Base-by-base conservation (phyloP, 148 eudicot species). In the Cornus florida region DNA sequence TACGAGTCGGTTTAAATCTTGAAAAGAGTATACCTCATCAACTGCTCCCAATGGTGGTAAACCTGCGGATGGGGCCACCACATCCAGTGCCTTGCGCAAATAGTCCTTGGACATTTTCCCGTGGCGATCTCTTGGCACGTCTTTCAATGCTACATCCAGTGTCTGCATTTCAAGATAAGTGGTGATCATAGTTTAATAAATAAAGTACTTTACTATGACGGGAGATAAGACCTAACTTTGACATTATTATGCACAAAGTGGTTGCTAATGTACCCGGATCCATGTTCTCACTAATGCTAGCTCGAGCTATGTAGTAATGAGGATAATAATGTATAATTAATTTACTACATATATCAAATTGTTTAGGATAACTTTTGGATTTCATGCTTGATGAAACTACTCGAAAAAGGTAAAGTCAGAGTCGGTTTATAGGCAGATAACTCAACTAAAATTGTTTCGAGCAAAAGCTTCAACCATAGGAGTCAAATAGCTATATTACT, bases 31-130 rank as follows among this genome's bases (percentile, higher is more conserved):
- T 86, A 95, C 99, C 99, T 92, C 87, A 64, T 86, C 85, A 78
- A 93, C 74, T 67, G 97, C 99, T 65, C 97, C 97, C 69, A 87
- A 78, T 1, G 99, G 99, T 71, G 99, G 99, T 75, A 95, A 87
- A 72, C 91, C 97, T 53, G 95, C 97, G 16, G 97, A 87, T 9
- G 97, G 89, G 33, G 94, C 99, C 79, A 93, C 7, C 0, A 79
- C 77, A 84, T 95, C 97, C 70, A 95, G 86, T 0, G 89, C 97
- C 70, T 84, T 66, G 0, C 89, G 84, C 73, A 93, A 81, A 77
- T 83, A 85, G 66, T 95, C 91, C 82, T 90, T 92, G 13, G 93
- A 82, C 41, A 95, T 69, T 81, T 86, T 92, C 59, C 91, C 94
- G 2, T 90, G 84, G 53, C 83, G 88, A 79, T 95, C 94, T 84